Conservation (phyloP, 2,329 filamentous ascomycete species). For the Tolypocladium ophioglossoides region DNA sequence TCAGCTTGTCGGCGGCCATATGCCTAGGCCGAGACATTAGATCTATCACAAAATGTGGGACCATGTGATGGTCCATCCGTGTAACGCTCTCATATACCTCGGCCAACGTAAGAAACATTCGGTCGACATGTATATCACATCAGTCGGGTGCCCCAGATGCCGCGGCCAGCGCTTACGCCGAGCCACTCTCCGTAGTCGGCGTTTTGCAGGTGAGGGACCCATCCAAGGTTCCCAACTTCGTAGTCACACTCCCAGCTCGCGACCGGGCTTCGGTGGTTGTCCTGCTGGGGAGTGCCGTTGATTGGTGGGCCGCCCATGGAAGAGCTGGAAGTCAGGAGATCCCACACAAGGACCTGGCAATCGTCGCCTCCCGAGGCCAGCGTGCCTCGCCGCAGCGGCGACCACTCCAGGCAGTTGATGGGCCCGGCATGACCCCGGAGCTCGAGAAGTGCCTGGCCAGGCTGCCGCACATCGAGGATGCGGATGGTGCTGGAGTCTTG, state of each 20-base stretch:
- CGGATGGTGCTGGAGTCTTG: conserved; percentile 87
- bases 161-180: conserved; percentile 69
- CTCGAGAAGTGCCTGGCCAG: conserved; percentile 88
- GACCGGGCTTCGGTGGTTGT: conserved; percentile 56
- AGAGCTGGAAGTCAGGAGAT: conserved; percentile 59
- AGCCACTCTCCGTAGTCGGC: conserved; percentile 72
- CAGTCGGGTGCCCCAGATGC: conserved; percentile 64
- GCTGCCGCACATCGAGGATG: conserved; percentile 91
- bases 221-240: conserved; percentile 75
- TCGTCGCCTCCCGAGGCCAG: conserved; percentile 90
- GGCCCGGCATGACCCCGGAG: conserved; percentile 77
- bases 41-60: not conserved
- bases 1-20: not conserved
- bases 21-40: not conserved
- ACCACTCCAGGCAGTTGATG: conserved; percentile 95
- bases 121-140: conserved; percentile 11
- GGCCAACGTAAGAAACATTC: not conserved
- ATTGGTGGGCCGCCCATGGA: conserved; percentile 27
- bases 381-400: conserved; percentile 72
- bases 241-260: conserved; percentile 80
- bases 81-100: not conserved
- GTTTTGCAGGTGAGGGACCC: conserved; percentile 63
- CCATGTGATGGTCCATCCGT: not conserved
- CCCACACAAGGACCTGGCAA: conserved; percentile 86
- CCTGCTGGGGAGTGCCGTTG: conserved; percentile 39